phyloP scores from a whole-genome alignment of 2,329 filamentous ascomycete species.

The Phaeomoniella chlamydospora region DNA sequence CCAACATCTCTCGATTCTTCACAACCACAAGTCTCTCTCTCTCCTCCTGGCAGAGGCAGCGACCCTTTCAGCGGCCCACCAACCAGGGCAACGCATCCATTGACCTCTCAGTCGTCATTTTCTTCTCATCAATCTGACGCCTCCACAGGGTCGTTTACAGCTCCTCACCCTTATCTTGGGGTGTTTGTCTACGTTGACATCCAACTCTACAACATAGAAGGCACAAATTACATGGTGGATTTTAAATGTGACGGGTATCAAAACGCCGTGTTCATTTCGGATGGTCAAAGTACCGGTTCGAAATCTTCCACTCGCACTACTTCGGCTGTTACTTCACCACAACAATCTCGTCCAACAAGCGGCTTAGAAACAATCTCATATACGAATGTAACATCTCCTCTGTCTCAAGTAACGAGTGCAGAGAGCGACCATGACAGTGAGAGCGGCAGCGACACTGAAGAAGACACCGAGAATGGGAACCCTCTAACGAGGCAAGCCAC shows the following conservation, averaged over 20 bases:
- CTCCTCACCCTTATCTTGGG: slow-evolving; percentile 24
- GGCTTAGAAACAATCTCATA: slow-evolving; percentile 1
- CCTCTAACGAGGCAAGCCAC: background rate
- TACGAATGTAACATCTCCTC: background rate
- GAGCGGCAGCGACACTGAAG: background rate
- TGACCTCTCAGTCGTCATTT: slow-evolving; percentile 11
- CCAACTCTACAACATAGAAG: slow-evolving; percentile 88
- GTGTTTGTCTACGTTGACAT: slow-evolving; percentile 94
- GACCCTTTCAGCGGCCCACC: slow-evolving; percentile 16
- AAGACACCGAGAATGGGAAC: background rate
- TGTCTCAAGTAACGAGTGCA: background rate
- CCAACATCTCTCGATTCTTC: slow-evolving; percentile 3
- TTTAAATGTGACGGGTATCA: slow-evolving; percentile 99
- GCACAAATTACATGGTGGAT: slow-evolving; percentile 85
- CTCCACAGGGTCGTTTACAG: slow-evolving; percentile 9
- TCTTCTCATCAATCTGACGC: slow-evolving; percentile 6
- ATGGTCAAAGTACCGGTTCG: slow-evolving; percentile 1
- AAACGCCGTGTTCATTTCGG: slow-evolving; percentile 45
- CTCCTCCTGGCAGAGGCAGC: slow-evolving; percentile 5
- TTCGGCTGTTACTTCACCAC: background rate
- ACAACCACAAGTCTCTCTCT: slow-evolving; percentile 2
- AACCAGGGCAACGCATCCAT: slow-evolving; percentile 13
- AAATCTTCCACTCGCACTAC: background rate
- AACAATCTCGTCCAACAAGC: background rate
- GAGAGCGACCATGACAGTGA: background rate